These are phyloP conservation scores for Agrocybe pediades DNA, from an alignment of 768 basidiomycete genomes.

Conservation along the genomic window DNA sequence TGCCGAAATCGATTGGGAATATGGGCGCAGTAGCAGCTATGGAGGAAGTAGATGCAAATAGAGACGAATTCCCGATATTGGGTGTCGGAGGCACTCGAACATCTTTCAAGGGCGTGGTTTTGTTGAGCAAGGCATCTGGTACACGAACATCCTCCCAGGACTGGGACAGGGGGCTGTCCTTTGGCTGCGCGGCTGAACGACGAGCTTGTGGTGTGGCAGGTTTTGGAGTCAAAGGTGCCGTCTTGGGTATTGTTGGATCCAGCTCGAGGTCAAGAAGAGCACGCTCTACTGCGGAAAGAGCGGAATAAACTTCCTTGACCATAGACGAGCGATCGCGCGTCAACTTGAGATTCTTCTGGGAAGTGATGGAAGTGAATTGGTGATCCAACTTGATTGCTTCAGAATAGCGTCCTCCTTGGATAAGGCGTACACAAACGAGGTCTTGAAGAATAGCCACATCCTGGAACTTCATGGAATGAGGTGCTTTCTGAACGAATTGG, in stretches of 20 bases:
- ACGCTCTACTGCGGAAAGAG: constrained; percentile 66
- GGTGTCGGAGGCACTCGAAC: constrained; percentile 30
- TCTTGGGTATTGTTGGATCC: constrained; percentile 11
- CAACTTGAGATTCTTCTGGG: constrained; percentile 37
- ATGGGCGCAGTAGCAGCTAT: constrained; percentile 18
- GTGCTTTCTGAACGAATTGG: constrained; percentile 57
- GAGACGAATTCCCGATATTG: constrained; percentile 34
- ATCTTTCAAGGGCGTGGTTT: constrained; percentile 26
- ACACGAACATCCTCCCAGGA: constrained; percentile 65
- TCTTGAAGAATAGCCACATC: constrained; percentile 69
- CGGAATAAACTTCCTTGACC: constrained; percentile 68
- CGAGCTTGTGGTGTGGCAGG: constrained; percentile 9
- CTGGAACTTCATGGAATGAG: constrained; percentile 43
- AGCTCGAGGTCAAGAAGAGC: constrained; percentile 50
- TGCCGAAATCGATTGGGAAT: constrained; percentile 19
- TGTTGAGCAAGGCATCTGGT: constrained; percentile 23
- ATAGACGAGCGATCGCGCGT: constrained; percentile 64
- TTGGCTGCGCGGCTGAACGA: constrained; percentile 8
- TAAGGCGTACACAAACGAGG: constrained; percentile 75
- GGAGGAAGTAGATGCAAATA: constrained; percentile 19
- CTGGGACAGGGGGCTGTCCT: constrained; percentile 42
- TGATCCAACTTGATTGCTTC: constrained; percentile 80
- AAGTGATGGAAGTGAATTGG: constrained; percentile 49
- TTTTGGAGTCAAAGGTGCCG: constrained; percentile 13
- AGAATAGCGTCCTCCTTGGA: constrained; percentile 68